Conservation (phyloP, 1,284 basidiomycete species). For the Golubevia sp. region DNA sequence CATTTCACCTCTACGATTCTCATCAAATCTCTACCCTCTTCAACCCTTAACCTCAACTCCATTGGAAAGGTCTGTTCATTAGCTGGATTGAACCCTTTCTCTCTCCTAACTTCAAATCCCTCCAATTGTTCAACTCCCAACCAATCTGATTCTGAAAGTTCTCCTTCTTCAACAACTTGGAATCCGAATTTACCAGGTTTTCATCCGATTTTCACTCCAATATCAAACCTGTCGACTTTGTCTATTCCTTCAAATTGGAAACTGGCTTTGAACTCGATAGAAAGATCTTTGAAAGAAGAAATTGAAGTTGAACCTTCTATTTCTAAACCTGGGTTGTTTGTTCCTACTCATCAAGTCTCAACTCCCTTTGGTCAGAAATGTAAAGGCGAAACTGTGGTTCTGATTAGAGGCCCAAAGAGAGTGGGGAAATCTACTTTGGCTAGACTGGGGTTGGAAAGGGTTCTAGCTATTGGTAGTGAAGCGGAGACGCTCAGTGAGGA, state of each 20-base stretch:
- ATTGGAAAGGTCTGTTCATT: slow-evolving; percentile 2
- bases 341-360: slow-evolving; percentile 61
- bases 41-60: background rate
- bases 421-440: slow-evolving; percentile 88
- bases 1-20: slow-evolving; percentile 64
- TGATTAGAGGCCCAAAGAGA: slow-evolving; percentile 84
- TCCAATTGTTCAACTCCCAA: background rate
- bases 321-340: slow-evolving; percentile 36
- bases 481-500: background rate
- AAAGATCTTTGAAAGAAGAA: background rate
- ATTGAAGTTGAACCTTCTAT: slow-evolving; percentile 1
- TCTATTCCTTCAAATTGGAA: background rate
- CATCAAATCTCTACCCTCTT: slow-evolving; percentile 66
- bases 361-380: slow-evolving; percentile 67
- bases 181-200: background rate
- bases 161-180: background rate
- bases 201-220: no score
- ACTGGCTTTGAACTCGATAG: background rate
- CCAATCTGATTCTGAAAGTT: background rate
- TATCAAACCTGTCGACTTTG: no score
- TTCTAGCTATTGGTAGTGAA: no score
- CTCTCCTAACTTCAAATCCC: background rate
- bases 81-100: slow-evolving; percentile 3
- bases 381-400: slow-evolving; percentile 45
- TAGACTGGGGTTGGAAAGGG: slow-evolving; percentile 73